Base-by-base conservation (phyloP, 305 asterid genomes). In the Solanum chacoense region DNA sequence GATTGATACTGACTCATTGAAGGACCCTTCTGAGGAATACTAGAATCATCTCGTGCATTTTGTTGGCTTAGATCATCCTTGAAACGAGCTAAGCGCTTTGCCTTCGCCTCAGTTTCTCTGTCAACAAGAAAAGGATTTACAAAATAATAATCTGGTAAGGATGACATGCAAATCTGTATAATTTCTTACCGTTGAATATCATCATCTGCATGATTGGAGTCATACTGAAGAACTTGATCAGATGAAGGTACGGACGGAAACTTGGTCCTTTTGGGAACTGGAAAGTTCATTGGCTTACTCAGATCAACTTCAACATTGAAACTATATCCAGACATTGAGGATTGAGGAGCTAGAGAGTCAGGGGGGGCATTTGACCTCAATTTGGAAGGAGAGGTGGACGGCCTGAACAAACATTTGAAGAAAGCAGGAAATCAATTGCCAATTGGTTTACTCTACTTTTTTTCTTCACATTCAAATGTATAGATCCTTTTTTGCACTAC, bases 71-170 rank as follows among this genome's bases (percentile, higher is more conserved):
- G 92, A 90, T 95, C 99, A 91, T 95, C 95, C 92, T 93, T 96
- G 89, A 98, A 98, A 89, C 99, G 98, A 89, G 96, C 96, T 85
- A 98, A 89, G 76, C 99, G 98, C 92, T 96, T 96, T 89, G 98
- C 98, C 93, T 95, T 98, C 92, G 98, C 98, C 67, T 92, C 92
- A 88, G 93, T 81, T 93, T 98, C 99, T 92, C 99, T 98, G 92
- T 40, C 86, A 73, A 83, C 90, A 77, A 83, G 55, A 89, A 38
- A n/a, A 91, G 73, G 87, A 63, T 28, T 24, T 37, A 85, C 42
- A 86, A 85, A 29, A 73, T 36, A 79, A 80, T 55, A 79, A 88
- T 84, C 45, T 88, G 85, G 72, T 90, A 16, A 29, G 32, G 73
- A 79, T 74, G 89, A 69, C 86, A 65, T 88, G 55, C 34, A 63